Conservation (phyloP, 768 basidiomycete genomes). For the Suillus hirtellus region DNA sequence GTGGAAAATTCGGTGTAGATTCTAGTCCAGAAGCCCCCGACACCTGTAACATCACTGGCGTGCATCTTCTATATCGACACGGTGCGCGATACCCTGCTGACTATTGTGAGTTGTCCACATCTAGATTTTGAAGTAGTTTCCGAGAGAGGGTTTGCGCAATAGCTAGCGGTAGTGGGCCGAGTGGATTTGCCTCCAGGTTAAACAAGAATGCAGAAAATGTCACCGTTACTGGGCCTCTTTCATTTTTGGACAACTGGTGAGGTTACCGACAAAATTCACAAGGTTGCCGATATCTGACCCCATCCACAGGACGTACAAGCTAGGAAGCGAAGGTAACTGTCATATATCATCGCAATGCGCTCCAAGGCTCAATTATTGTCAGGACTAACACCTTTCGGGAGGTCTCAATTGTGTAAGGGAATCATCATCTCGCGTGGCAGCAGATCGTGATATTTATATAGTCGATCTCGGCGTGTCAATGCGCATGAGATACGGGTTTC, state of each 20-base stretch:
- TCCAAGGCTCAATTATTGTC: neutral
- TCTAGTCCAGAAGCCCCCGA: constrained; percentile 67
- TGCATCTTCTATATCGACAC: constrained; percentile 77
- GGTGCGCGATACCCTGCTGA: constrained; percentile 58
- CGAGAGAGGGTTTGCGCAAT: constrained; percentile 8
- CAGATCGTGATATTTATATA: constrained; percentile 14
- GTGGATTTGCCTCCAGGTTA: constrained; percentile 53
- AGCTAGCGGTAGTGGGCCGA: constrained; percentile 36
- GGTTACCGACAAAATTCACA: constrained; percentile 19
- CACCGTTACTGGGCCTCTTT: constrained; percentile 59
- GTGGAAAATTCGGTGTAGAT: constrained; percentile 63
- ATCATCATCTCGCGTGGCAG: neutral
- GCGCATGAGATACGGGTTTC: constrained; percentile 44
- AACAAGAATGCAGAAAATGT: constrained; percentile 50
- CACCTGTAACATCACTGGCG: constrained; percentile 65
- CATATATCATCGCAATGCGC: constrained; percentile 15
- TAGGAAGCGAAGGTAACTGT: constrained; percentile 71
- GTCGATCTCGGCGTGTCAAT: constrained; percentile 44
- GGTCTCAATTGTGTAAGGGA: constrained; percentile 72
- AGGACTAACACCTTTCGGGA: constrained; percentile 82
- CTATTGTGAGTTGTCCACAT: constrained; percentile 26
- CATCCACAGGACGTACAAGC: constrained; percentile 68
- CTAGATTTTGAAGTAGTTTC: constrained; percentile 19
- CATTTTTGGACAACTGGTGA: constrained; percentile 79
- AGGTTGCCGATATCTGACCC: neutral